phyloP scores from a whole-genome alignment of 1,284 basidiomycete genomes.

The Pyrrhoderma lamaoense region DNA sequence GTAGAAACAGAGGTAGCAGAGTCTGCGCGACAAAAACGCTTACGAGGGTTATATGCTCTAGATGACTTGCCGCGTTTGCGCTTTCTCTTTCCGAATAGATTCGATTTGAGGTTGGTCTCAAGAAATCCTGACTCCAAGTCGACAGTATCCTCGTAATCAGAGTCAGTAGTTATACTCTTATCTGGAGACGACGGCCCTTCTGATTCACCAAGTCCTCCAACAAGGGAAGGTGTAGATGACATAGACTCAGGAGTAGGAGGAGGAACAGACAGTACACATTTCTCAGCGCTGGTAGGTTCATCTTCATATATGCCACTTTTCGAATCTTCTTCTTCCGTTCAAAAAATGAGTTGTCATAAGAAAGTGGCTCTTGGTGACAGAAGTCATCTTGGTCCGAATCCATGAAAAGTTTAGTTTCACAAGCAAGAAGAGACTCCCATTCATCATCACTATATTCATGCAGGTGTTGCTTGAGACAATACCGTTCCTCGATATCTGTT shows the following conservation, averaged over 20 bases:
- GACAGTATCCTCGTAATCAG: slow-evolving; percentile 5
- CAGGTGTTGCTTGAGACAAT: slow-evolving; percentile 15
- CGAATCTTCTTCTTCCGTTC: slow-evolving; percentile 2
- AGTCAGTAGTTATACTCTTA: slow-evolving; percentile 6
- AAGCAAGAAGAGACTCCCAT: slow-evolving; percentile 14
- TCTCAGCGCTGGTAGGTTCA: background rate
- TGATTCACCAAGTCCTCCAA: slow-evolving; percentile 2
- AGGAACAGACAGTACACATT: background rate
- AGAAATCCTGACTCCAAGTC: background rate
- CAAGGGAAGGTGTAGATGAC: slow-evolving; percentile 14
- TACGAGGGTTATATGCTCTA: slow-evolving; percentile 3
- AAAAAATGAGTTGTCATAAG: background rate
- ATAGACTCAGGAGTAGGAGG: slow-evolving; percentile 13
- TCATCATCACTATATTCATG: slow-evolving; percentile 11
- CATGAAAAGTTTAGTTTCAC: slow-evolving; percentile 8
- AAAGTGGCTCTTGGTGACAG: background rate
- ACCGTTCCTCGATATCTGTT: slow-evolving; percentile 17
- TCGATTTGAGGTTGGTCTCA: background rate
- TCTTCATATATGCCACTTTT: background rate
- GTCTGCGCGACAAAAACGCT: slow-evolving; percentile 10
- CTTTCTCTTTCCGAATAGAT: slow-evolving; percentile 3
- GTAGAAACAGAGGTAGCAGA: slow-evolving; percentile 13
- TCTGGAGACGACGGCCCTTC: background rate
- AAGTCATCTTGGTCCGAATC: slow-evolving; percentile 9
- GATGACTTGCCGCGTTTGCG: slow-evolving; percentile 13